phyloP scores from a whole-genome alignment of 2,329 filamentous ascomycete species.

The Penicillium sumatraense region DNA sequence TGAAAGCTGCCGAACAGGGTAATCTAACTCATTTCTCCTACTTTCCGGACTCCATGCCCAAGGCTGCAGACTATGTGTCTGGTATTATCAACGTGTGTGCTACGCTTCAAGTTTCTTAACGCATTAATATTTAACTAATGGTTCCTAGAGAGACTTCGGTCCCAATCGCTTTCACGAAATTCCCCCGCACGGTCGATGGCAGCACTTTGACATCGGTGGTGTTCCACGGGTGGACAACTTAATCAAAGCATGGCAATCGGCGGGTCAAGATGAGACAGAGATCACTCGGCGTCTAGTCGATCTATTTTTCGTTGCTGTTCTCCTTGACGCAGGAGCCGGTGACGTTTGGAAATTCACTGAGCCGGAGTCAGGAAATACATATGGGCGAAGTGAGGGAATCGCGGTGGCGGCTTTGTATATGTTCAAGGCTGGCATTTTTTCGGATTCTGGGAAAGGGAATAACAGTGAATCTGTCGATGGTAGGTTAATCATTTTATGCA shows the following conservation, averaged over 20 bases:
- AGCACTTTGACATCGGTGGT: slow-evolving; percentile 65
- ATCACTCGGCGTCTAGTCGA: slow-evolving; percentile 61
- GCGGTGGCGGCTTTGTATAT: slow-evolving; percentile 58
- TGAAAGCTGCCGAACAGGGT: slow-evolving; percentile 44
- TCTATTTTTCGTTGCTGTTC: slow-evolving; percentile 65
- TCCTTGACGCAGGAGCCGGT: slow-evolving; percentile 61
- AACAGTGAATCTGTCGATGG: slow-evolving; percentile 40
- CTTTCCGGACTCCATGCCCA: slow-evolving; percentile 42
- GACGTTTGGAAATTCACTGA: slow-evolving; percentile 56
- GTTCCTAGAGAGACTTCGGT: slow-evolving; percentile 54
- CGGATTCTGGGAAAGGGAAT: slow-evolving; percentile 15
- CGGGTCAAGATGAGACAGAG: slow-evolving; percentile 50
- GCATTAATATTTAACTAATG: slow-evolving; percentile 1
- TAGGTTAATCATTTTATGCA: slow-evolving; percentile 18
- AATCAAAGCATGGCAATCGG: slow-evolving; percentile 51
- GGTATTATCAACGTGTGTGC: slow-evolving; percentile 48
- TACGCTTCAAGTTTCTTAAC: neutral
- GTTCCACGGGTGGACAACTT: slow-evolving; percentile 55
- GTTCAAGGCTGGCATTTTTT: slow-evolving; percentile 52
- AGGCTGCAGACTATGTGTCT: slow-evolving; percentile 50
- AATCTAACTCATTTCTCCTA: slow-evolving; percentile 51
- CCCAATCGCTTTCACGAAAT: slow-evolving; percentile 54
- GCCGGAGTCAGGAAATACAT: slow-evolving; percentile 32
- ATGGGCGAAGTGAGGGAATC: slow-evolving; percentile 56
- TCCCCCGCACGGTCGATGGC: slow-evolving; percentile 64